Evolutionary conservation across 805 yeast species (phyloP).

Genomic region (Pichia paraexigua): DNA sequence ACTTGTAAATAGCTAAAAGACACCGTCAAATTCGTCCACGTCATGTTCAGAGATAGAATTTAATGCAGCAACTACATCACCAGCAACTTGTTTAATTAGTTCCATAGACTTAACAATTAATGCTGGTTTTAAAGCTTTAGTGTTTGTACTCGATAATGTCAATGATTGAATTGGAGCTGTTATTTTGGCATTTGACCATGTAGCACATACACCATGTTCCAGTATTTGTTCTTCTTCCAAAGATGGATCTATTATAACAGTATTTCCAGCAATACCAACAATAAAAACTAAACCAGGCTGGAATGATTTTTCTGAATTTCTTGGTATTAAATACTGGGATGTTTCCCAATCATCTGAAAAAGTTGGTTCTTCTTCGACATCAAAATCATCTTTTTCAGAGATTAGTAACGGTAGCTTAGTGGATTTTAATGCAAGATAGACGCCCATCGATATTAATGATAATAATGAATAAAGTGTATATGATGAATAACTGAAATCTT

Average conservation of each 20-base stretch:
- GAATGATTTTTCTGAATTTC: conserved; percentile 27
- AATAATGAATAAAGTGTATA: conserved; percentile 54
- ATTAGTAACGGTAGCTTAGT: conserved; percentile 67
- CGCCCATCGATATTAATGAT: conserved; percentile 69
- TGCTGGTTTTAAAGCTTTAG: conserved; percentile 47
- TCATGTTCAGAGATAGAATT: conserved; percentile 38
- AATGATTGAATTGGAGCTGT: conserved; percentile 67
- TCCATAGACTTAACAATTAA: conserved; percentile 47
- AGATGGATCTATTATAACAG: conserved; percentile 76
- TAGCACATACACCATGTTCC: conserved; percentile 71
- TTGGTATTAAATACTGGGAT: conserved; percentile 39
- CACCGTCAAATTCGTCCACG: conserved; percentile 25
- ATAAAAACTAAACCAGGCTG: conserved; percentile 74
- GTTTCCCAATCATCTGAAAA: conserved; percentile 83
- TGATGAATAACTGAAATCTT: conserved; percentile 36
- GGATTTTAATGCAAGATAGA: conserved; percentile 72
- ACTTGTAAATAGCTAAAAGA: conserved; percentile 12
- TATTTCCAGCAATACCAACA: conserved; percentile 63
- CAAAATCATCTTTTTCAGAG: conserved; percentile 56
- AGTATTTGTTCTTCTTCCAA: conserved; percentile 82
- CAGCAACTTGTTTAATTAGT: conserved; percentile 54
- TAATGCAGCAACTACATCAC: conserved; percentile 51
- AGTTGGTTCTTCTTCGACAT: conserved; percentile 81
- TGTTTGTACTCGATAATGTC: conserved; percentile 43
- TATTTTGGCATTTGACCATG: conserved; percentile 61